Evolutionary conservation across 75 land plant genomes (phyloP).

Genomic region (Gnetum montanum): DNA sequence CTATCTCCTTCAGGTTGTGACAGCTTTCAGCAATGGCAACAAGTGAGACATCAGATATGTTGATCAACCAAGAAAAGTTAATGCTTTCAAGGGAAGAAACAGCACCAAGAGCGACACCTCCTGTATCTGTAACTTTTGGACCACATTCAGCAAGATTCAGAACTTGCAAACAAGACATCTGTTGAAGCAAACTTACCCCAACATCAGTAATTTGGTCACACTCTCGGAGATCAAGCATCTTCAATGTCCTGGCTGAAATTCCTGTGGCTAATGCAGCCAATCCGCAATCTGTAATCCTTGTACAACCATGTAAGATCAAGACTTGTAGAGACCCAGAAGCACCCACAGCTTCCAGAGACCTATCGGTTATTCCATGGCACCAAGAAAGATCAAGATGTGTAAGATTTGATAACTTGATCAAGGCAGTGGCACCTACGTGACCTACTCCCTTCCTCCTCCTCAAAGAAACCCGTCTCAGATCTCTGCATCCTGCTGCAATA

Average conservation of each 20-base stretch:
- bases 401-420: constrained; percentile 7
- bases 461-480: constrained; percentile 7
- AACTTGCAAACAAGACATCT: constrained; percentile 12
- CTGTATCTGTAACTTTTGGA: constrained; percentile 15
- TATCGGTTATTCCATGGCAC: constrained; percentile 17
- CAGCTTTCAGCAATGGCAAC: constrained; percentile 17
- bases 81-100: constrained; percentile 8
- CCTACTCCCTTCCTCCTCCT: constrained; percentile 17
- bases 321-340: constrained; percentile 1
- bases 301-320: constrained; percentile 13
- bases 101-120: constrained; percentile 10
- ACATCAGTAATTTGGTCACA: constrained; percentile 18
- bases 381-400: constrained; percentile 16
- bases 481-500: constrained; percentile 13
- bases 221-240: constrained; percentile 12
- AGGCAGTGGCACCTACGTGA: constrained; percentile 10
- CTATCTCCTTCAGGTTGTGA: constrained; percentile 7
- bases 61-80: constrained; percentile 20
- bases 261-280: constrained; percentile 6
- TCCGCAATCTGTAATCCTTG: constrained; percentile 14
- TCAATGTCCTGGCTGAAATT: constrained; percentile 7
- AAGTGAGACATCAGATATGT: constrained; percentile 16
- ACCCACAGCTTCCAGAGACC: constrained; percentile 11
- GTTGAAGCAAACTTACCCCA: constrained; percentile 12
- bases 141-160: constrained; percentile 22